Evolutionary conservation across 441 rosid genomes (phyloP), one percentile per base, ranked within the genome.

Genomic region (Adansonia gregorii): DNA sequence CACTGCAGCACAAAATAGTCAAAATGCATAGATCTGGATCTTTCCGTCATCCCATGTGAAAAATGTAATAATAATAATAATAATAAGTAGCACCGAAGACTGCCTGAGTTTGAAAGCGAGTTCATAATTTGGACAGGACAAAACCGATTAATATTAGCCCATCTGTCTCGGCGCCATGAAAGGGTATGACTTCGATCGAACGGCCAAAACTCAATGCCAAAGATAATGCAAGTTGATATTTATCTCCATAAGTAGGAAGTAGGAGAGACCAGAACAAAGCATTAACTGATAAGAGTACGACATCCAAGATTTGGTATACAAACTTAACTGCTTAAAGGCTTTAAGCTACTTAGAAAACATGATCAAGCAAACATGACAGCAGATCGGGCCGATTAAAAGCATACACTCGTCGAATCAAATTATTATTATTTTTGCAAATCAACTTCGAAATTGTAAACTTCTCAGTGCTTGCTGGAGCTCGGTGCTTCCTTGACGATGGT

Each of bases 401-500:
- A 72, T 35, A 56, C 65, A 55, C 8, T 54, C 6, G 35, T 14
- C 15, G 8, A 41, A 31, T 45, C 45, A 48, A 48, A 27, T 45
- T 27, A 65, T 64, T 64, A 1, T 14, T 31, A 8, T 49, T 17
- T 15, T 19, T 4, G 72, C 1, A 79, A 80, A 52, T 45, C 24
- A 77, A 59, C 49, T 19, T 20, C 39, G 72, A n/a, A 39, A 20
- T 19, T 65, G 31, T 9, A 8, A 54, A 35, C 49, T 75, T 19
- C 71, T 84, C 79, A 78, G 20, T 76, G 39, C 77, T 80, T 73
- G 61, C 20, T 27, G 81, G 56, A 59, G 68, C 35, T 66, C 2
- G 77, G 71, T 71, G 11, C 2, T 73, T 90, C 92, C 83, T 94
- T 92, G 59, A 94, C 97, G 43, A 92, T 82, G 69, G 92, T 92